phyloP scores from a whole-genome alignment of 805 yeast genomes.

The Metschnikowia colocasiae region DNA sequence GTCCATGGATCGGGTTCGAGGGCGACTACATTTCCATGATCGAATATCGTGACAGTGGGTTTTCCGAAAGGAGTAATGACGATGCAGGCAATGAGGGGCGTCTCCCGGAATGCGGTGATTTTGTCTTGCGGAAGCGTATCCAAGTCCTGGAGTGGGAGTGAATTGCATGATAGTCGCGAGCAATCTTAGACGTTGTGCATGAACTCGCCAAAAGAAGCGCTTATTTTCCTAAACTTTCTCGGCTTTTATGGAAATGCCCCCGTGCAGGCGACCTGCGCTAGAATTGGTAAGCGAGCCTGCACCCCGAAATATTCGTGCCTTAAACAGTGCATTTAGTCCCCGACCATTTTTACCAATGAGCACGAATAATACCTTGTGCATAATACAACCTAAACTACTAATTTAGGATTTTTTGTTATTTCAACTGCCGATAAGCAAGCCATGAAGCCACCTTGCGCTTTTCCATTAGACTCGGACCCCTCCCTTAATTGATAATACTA shows the following conservation, averaged over 20 bases:
- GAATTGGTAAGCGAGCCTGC: constrained; percentile 2
- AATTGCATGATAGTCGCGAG: not conserved
- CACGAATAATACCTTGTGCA: constrained; percentile 2
- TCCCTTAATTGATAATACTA: not conserved
- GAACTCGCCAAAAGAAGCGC: not conserved
- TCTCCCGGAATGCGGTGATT: constrained; percentile 5
- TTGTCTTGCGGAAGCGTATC: constrained; percentile 15
- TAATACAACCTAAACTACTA: not conserved
- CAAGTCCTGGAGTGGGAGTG: constrained; percentile 20
- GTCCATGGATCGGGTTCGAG: constrained; percentile 56
- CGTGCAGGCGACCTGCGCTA: constrained; percentile 2
- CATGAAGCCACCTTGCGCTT: too few relatives aligned
- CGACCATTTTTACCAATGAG: constrained; percentile 1
- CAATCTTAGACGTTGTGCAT: not conserved
- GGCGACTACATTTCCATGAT: constrained; percentile 47
- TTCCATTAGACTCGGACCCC: not conserved
- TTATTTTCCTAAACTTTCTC: not conserved
- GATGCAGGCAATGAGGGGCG: not conserved
- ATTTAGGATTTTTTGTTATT: not conserved
- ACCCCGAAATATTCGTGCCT: not conserved
- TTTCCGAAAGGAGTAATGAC: not conserved
- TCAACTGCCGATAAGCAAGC: not conserved
- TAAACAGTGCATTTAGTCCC: not conserved
- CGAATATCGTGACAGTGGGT: constrained; percentile 25
- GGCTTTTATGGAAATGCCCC: not conserved